phyloP scores from a whole-genome alignment of 768 basidiomycete species.

The Rhodosporidiobolus sp. region DNA sequence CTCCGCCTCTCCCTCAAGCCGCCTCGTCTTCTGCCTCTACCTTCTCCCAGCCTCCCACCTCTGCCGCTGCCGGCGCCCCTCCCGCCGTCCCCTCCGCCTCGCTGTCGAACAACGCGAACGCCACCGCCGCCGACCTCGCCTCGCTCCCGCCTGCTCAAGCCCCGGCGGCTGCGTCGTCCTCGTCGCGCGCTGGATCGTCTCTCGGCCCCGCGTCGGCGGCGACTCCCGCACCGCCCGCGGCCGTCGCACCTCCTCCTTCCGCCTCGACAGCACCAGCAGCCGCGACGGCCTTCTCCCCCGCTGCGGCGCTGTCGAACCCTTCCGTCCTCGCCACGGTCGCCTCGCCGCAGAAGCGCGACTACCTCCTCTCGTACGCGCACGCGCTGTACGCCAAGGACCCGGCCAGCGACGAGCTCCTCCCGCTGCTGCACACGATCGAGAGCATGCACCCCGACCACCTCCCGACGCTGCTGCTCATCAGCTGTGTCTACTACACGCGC shows the following conservation, averaged over 20 bases:
- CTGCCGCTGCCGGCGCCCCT: neutral
- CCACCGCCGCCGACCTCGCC: neutral
- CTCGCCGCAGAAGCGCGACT: constrained; percentile 32
- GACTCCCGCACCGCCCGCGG: neutral
- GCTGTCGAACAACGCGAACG: neutral
- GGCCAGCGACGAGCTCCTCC: constrained; percentile 42
- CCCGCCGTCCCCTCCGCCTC: no score
- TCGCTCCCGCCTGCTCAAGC: neutral
- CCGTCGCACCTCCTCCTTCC: neutral
- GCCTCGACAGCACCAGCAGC: neutral
- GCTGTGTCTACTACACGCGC: constrained; percentile 50
- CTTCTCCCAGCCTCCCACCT: no score
- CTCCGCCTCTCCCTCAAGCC: neutral
- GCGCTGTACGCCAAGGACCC: constrained; percentile 31
- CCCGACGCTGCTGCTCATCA: constrained; percentile 50
- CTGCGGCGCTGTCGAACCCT: neutral
- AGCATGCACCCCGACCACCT: constrained; percentile 48
- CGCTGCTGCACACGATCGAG: constrained; percentile 48
- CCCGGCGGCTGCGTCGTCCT: neutral
- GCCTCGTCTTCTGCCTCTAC: neutral
- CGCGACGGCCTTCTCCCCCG: neutral
- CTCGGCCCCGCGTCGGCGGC: neutral
- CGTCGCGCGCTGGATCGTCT: neutral
- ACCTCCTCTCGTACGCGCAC: constrained; percentile 39
- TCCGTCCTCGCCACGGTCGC: constrained; percentile 13